These are phyloP conservation scores for Panus rudis DNA, from an alignment of 768 basidiomycete species.

Conservation along the genomic window DNA sequence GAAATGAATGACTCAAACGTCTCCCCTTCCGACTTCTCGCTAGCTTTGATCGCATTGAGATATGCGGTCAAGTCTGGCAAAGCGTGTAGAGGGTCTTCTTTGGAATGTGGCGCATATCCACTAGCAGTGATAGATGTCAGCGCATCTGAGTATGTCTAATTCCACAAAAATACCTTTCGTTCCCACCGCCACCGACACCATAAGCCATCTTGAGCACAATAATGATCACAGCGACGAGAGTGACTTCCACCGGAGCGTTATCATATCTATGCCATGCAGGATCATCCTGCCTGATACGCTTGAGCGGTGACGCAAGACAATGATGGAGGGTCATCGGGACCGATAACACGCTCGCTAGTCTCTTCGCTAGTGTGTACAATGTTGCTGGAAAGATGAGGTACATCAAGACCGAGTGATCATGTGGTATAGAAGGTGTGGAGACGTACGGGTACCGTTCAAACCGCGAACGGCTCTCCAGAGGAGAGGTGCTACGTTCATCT, in stretches of 20 bases:
- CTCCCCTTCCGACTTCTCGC: too few species aligned
- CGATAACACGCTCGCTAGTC: constrained; percentile 45
- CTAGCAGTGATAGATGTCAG: constrained; percentile 22
- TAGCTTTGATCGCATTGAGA: constrained; percentile 34
- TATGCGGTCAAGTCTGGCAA: constrained; percentile 48
- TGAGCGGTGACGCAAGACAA: constrained; percentile 39
- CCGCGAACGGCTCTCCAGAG: constrained; percentile 69
- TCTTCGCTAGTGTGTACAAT: constrained; percentile 59
- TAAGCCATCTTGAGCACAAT: constrained; percentile 81
- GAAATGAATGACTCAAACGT: too few species aligned
- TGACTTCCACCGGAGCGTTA: constrained; percentile 62
- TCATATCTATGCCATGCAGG: constrained; percentile 48
- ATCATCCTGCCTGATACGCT: constrained; percentile 30
- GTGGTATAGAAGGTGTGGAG: constrained; percentile 8
- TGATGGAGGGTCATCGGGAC: constrained; percentile 56
- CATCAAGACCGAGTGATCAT: constrained; percentile 2
- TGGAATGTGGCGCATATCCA: constrained; percentile 34
- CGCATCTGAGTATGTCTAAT: background rate
- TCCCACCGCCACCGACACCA: constrained; percentile 78
- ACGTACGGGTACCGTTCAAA: constrained; percentile 73
- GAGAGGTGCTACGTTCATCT: constrained; percentile 66
- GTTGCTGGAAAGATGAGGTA: constrained; percentile 37
- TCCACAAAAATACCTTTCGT: constrained; percentile 36
- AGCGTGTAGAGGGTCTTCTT: constrained; percentile 52
- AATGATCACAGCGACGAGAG: constrained; percentile 50